These are phyloP conservation scores for Ephemerocybe angulata DNA, from an alignment of 768 basidiomycete species.

Conservation along the genomic window DNA sequence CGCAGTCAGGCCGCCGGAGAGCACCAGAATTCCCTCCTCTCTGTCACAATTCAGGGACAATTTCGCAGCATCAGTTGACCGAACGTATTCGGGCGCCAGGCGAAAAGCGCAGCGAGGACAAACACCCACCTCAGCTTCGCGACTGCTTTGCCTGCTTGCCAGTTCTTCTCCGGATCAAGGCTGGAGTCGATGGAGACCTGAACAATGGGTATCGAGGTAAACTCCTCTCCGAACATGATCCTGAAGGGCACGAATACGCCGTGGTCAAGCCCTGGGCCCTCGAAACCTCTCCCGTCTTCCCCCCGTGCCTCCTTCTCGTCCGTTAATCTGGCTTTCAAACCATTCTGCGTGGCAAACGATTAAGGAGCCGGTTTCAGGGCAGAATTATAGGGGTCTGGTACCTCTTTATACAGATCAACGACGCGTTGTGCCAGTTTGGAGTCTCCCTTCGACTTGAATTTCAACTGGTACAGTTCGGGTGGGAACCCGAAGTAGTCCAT, in stretches of 20 bases:
- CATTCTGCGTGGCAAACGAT: conserved; percentile 37
- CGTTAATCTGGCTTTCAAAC: conserved; percentile 48
- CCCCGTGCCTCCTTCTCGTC: conserved; percentile 53
- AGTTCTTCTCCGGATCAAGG: conserved; percentile 58
- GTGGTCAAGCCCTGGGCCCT: conserved; percentile 68
- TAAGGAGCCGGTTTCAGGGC: neutral
- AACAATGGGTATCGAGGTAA: conserved; percentile 62
- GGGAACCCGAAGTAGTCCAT: conserved; percentile 76
- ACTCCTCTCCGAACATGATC: conserved; percentile 71
- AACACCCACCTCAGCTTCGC: conserved; percentile 48
- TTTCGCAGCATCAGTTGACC: neutral
- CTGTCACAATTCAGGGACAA: conserved; percentile 27
- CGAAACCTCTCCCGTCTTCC: conserved; percentile 59
- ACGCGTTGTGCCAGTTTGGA: conserved; percentile 51
- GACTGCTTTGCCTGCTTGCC: conserved; percentile 62
- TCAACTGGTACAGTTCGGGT: conserved; percentile 52
- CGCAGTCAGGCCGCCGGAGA: conserved; percentile 67
- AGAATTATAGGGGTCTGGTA: conserved; percentile 15
- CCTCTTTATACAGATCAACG: conserved; percentile 57
- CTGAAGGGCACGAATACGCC: conserved; percentile 80
- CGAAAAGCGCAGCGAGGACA: neutral
- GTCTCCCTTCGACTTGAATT: conserved; percentile 69
- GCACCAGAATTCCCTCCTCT: conserved; percentile 60
- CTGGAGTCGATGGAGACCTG: conserved; percentile 65
- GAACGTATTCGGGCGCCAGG: neutral